Percentiles rank a stretch among this genome's conserved stretches.
phyloP scores from a whole-genome alignment of 306 rosid genomes.

The Luffa acutangula region DNA sequence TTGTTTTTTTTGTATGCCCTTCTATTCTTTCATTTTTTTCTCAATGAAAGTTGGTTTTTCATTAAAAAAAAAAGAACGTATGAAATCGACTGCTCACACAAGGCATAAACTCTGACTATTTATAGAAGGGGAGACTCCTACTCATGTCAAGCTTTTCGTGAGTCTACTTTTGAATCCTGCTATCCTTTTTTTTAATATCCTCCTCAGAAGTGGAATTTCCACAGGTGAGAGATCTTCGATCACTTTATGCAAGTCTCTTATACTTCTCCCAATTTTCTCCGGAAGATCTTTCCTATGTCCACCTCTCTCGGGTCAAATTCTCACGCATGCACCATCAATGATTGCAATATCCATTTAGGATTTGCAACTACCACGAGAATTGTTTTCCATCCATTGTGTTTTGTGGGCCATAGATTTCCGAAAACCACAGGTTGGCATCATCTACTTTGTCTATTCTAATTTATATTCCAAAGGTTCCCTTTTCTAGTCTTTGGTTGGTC shows the following conservation, averaged over 20 bases:
- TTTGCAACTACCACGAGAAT: background rate
- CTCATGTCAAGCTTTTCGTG: background rate
- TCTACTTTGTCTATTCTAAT: background rate
- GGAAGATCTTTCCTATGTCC: background rate
- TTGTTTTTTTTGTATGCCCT: too few species aligned
- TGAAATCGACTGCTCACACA: too few species aligned
- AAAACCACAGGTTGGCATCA: background rate
- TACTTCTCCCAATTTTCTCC: background rate
- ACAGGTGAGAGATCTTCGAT: background rate
- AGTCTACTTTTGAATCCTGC: background rate
- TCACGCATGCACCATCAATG: background rate
- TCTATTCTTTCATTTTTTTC: too few species aligned
- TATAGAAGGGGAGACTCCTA: too few species aligned
- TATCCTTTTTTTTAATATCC: too few species aligned
- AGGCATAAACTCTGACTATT: too few species aligned
- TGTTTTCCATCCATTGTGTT: background rate
- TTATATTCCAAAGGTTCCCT: background rate
- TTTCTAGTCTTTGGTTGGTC: background rate
- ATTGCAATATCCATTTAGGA: background rate
- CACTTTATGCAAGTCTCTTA: background rate
- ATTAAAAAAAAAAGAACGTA: too few species aligned
- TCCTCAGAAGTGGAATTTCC: too few species aligned
- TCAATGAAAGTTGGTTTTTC: too few species aligned
- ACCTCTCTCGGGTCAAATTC: background rate
- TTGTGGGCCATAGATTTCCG: background rate